Base-by-base conservation (phyloP, 164 flowering plant genomes). In the Magnolia kwangsiensis region DNA sequence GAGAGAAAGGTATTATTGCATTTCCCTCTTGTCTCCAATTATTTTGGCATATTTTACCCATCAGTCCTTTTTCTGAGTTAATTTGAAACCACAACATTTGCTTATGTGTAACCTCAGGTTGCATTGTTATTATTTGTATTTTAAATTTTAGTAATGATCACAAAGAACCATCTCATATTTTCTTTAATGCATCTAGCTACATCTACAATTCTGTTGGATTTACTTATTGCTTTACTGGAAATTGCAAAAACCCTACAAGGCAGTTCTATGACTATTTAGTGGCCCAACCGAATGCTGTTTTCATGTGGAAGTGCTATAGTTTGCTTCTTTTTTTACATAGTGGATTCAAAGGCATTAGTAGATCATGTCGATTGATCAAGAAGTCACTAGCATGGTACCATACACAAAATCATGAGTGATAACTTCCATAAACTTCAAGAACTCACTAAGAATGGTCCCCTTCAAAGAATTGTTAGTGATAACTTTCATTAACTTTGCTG, bases 1-100 rank as follows among this genome's bases (percentile, higher is more conserved):
- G 99, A 89, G 99, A 84, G 99, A 94, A 77, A 88, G 93, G 98
- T 92, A 45, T 59, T 23, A 24, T 63, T 20, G 14, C n/a, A 55
- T 55, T 55, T 37, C 45, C 45, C 45, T 37, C 63, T 58, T 58
- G 4, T 58, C 63, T 58, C 67, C 67, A 1, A 63, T 21, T 20
- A 19, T 63, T 63, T 63, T 7, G 19, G 9, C 24, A 20, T 2
- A 21, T 20, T 63, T 63, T 63, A 21, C 61, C 61, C 13, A 11
- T 55, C 61, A 55, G 11, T 55, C 11, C 61, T 55, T 55, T 55
- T 55, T 55, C 0, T 55, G 29, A 65, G 29, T 65, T 55, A 55
- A 2, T 11, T 55, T 55, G 18, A 55, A 11, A 55, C 13, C 4
- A 2, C 18, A 55, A 3, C 18, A 16, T 4, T 65, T 65, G 29